These are phyloP conservation scores for Rhinocladiella similis DNA, from an alignment of 2,329 filamentous ascomycete species.

Conservation along the genomic window DNA sequence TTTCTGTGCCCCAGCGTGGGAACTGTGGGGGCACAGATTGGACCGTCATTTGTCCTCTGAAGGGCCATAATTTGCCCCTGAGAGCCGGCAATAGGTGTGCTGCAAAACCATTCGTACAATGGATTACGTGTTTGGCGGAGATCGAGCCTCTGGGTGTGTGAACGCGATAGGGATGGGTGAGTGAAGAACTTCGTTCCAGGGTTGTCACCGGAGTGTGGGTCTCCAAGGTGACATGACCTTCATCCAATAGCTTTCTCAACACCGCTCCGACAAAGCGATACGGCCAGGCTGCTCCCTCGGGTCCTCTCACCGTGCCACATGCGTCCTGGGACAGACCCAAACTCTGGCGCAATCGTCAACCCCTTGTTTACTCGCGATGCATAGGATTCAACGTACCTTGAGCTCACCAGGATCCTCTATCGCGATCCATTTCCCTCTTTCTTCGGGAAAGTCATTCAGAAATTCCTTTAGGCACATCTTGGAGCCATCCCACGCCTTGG, in stretches of 20 bases:
- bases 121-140: constrained; percentile 37
- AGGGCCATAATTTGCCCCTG: constrained; percentile 39
- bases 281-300: constrained; percentile 39
- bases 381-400: constrained; percentile 21
- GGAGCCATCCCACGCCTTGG: constrained; percentile 15
- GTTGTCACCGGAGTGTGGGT: constrained; percentile 24
- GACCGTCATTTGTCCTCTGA: constrained; percentile 46
- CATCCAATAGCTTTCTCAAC: constrained; percentile 19
- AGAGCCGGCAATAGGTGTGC: constrained; percentile 44
- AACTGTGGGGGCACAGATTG: constrained; percentile 35
- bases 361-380: no score
- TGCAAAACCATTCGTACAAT: constrained; percentile 46
- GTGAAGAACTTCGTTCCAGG: constrained; percentile 13
- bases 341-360: background rate
- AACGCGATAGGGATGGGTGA: constrained; percentile 33
- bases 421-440: constrained; percentile 15
- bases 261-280: constrained; percentile 38
- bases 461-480: constrained; percentile 17
- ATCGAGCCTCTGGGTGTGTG: constrained; percentile 40
- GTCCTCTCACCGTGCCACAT: constrained; percentile 20
- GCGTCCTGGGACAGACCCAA: constrained; percentile 15
- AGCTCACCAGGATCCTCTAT: constrained; percentile 19
- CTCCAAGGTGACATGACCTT: constrained; percentile 25
- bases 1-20: constrained; percentile 29
- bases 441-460: constrained; percentile 23